phyloP scores from a whole-genome alignment of 257 asterid genomes.

The Capsicum rhomboideum region DNA sequence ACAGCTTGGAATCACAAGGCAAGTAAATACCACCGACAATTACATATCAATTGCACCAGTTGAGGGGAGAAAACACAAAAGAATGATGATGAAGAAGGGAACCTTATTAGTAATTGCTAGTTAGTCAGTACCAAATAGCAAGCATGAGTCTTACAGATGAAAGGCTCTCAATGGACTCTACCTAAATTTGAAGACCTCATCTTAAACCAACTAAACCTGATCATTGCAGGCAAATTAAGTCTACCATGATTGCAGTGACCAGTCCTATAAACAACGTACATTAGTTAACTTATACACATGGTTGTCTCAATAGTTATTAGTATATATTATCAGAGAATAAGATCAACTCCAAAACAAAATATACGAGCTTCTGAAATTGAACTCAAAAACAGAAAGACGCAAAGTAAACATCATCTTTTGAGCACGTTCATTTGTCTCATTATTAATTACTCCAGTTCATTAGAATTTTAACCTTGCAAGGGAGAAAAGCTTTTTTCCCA shows the following conservation, averaged over 20 bases:
- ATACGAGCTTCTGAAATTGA: neutral
- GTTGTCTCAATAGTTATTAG: neutral
- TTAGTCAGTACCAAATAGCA: neutral
- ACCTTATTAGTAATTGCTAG: neutral
- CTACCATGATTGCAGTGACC: neutral
- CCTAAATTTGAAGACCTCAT: neutral
- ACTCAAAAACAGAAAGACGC: neutral
- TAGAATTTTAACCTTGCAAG: neutral
- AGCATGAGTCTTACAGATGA: neutral
- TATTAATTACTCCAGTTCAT: neutral
- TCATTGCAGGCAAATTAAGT: neutral
- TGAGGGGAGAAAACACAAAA: neutral
- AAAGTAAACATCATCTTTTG: neutral
- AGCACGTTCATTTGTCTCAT: neutral
- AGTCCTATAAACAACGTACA: neutral
- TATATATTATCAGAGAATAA: neutral
- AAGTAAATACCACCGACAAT: neutral
- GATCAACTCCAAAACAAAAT: neutral
- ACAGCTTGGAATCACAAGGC: neutral
- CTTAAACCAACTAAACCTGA: neutral
- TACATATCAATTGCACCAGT: neutral
- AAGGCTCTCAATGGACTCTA: neutral
- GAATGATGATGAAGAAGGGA: neutral
- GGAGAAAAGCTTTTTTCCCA: neutral
- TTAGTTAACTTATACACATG: neutral